Conservation (phyloP, 108 stramenopile genomes). For the Stephanodiscus minutulus region DNA sequence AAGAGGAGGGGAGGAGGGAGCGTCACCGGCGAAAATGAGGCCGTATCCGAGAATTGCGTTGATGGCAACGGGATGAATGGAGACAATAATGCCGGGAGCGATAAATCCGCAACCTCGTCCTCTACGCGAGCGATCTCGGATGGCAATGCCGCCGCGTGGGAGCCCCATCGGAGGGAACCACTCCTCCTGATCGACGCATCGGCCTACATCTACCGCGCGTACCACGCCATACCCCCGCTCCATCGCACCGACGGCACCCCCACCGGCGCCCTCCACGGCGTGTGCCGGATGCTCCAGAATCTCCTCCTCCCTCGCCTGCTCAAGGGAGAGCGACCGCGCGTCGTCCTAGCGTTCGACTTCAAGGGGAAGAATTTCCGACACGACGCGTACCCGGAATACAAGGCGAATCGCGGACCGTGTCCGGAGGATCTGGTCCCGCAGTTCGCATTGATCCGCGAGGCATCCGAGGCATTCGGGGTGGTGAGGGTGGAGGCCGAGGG, state of each 20-base stretch:
- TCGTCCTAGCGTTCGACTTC: conserved; percentile 84
- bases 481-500: conserved; percentile 71
- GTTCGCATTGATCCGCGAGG: conserved; percentile 72
- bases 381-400: conserved; percentile 81
- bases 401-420: conserved; percentile 74
- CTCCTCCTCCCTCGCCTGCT: conserved; percentile 60
- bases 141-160: background rate
- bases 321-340: conserved; percentile 68
- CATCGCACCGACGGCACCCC: conserved; percentile 86
- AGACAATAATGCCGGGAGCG: conserved; percentile 7
- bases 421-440: conserved; percentile 88
- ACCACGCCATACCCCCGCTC: conserved; percentile 84
- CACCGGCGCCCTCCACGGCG: conserved; percentile 81
- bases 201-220: conserved; percentile 86
- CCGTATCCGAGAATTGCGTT: conserved; percentile 1
- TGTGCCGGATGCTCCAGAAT: conserved; percentile 88
- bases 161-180: conserved; percentile 42
- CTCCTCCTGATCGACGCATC: conserved; percentile 85
- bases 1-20: background rate
- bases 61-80: background rate
- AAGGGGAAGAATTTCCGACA: conserved; percentile 70
- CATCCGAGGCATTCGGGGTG: conserved; percentile 83
- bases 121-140: background rate
- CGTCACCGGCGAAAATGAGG: conserved; percentile 5
- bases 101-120: conserved; percentile 2